Evolutionary conservation across 768 basidiomycete species (phyloP), one percentile per base, ranked within the genome.

Genomic region (Clitopilus passeckerianus): DNA sequence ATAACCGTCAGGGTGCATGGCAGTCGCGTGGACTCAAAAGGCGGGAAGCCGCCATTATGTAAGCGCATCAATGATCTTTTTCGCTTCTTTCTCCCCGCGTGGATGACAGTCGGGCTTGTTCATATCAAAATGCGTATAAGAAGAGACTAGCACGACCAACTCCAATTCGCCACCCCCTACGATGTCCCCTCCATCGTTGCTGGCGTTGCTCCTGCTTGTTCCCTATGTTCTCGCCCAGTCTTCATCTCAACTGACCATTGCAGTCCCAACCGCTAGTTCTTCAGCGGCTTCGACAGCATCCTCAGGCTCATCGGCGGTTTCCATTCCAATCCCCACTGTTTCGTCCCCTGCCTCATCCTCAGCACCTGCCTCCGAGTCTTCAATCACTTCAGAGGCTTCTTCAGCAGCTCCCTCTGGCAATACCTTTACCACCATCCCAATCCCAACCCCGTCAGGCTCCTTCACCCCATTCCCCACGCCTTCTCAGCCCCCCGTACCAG

Each of bases 381-480:
- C 27, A 30, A 23, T 59, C 22, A 55, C 52, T 22, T 54, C 61
- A 35, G 57, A 55, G 5, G 59, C 62, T 23, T 58, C 59, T 24
- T 57, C 61, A 20, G 55, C 43, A 12, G 46, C 22, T 4, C 20
- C 37, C 10, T 41, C 46, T 50, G 18, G 15, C 16, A 22, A n/a
- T 18, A 50, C 46, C 10, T 50, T 50, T n/a, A 18, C 46, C 1
- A 16, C 46, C 2, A 50, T 50, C 20, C 46, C 46, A n/a, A 59
- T 59, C n/a, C 59, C 33, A 54, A 59, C 54, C 2, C 44, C 60
- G 41, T 56, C 62, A 18, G 59, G 65, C 60, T 61, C 62, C 60
- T 67, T 89, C 75, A 71, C 78, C 12, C 80, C 86, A 3, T 87
- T 81, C 75, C 86, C 88, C 1, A 76, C 81, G 14, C 86, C 89